Conservation (phyloP, 1,284 basidiomycete genomes). For the Hypsizygus ulmarius region DNA sequence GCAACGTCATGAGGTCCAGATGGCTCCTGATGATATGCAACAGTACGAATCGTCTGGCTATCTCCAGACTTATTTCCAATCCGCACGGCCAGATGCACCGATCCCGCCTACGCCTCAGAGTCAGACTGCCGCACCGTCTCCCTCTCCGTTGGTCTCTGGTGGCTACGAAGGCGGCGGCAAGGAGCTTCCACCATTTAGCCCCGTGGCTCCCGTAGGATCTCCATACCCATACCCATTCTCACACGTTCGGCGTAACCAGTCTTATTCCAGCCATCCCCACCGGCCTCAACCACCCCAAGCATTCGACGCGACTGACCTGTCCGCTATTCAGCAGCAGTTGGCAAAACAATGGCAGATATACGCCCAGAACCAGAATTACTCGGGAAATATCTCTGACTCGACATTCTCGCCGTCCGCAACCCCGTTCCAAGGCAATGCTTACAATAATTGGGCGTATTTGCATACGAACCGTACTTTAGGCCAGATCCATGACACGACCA, state of each 20-base stretch:
- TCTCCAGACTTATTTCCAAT: constrained; percentile 54
- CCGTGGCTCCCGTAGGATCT: constrained; percentile 56
- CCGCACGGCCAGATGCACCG: constrained; percentile 64
- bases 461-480: constrained; percentile 50
- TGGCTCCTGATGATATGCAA: constrained; percentile 50
- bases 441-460: constrained; percentile 66
- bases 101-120: constrained; percentile 74
- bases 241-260: constrained; percentile 58
- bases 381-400: constrained; percentile 59
- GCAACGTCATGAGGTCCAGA: constrained; percentile 30
- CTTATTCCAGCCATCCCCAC: constrained; percentile 33
- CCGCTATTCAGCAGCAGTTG: constrained; percentile 62
- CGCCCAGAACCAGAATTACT: constrained; percentile 60
- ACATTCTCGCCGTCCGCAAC: constrained; percentile 71
- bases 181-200: constrained; percentile 42
- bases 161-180: constrained; percentile 29
- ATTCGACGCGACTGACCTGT: constrained; percentile 48
- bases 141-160: constrained; percentile 47
- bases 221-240: constrained; percentile 75
- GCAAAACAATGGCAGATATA: constrained; percentile 73
- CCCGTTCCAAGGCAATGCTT: constrained; percentile 57
- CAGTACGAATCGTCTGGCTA: constrained; percentile 56
- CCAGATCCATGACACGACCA: constrained; percentile 44
- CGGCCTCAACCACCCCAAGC: constrained; percentile 43
- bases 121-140: constrained; percentile 66